Conservation (phyloP, 2,329 filamentous ascomycete species). For the Botrytis cinerea region DNA sequence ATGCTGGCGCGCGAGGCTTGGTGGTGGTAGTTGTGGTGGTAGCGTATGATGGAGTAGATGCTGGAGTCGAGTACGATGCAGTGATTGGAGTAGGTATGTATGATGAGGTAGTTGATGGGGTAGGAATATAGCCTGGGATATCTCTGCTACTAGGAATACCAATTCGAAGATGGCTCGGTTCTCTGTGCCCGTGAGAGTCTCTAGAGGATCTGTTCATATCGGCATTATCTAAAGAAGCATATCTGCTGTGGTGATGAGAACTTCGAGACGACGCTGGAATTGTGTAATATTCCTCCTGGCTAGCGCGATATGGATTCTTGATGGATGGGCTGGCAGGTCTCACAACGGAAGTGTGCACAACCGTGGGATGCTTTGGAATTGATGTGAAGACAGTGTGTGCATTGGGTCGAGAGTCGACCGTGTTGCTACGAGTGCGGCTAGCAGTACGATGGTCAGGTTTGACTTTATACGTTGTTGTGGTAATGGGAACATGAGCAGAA, state of each 20-base stretch:
- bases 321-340: slow-evolving; percentile 51
- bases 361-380: slow-evolving; percentile 44
- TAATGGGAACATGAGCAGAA: slow-evolving; percentile 43
- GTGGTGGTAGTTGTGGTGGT: slow-evolving; percentile 19
- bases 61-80: neutral
- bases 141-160: slow-evolving; percentile 32
- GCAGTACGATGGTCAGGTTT: slow-evolving; percentile 54
- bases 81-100: slow-evolving; percentile 9
- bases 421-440: slow-evolving; percentile 51
- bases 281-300: slow-evolving; percentile 56
- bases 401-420: slow-evolving; percentile 53
- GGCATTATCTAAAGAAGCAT: slow-evolving; percentile 53
- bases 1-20: slow-evolving; percentile 32
- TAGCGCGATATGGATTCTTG: slow-evolving; percentile 55
- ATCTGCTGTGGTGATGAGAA: slow-evolving; percentile 43
- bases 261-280: slow-evolving; percentile 60
- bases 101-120: neutral
- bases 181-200: slow-evolving; percentile 27
- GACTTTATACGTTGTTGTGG: slow-evolving; percentile 59
- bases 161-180: slow-evolving; percentile 31
- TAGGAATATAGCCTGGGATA: neutral
- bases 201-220: slow-evolving; percentile 43
- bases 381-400: slow-evolving; percentile 56
- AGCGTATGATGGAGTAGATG: slow-evolving; percentile 28
- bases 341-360: slow-evolving; percentile 36